phyloP scores from a whole-genome alignment of 257 asterid species.

The Orobanche coerulescens region DNA sequence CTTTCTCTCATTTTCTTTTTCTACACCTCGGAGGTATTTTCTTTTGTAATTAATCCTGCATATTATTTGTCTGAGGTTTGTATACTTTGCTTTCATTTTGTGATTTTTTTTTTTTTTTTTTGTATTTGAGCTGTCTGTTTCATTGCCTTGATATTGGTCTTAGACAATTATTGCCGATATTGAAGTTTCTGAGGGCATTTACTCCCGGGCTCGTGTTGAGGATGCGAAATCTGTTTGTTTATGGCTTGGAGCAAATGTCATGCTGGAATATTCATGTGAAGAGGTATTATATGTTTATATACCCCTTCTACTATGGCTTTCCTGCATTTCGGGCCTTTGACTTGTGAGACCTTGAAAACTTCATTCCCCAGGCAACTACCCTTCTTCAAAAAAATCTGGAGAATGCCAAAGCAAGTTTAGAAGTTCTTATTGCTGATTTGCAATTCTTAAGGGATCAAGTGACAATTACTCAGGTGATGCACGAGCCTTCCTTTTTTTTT shows the following conservation, averaged over 20 bases:
- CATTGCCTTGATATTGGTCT: constrained; percentile 15
- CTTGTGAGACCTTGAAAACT: constrained; percentile 14
- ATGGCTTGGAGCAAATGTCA: constrained; percentile 98
- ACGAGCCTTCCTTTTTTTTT: no score
- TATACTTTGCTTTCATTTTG: not conserved
- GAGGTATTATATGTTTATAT: constrained; percentile 42
- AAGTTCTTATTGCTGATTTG: constrained; percentile 80
- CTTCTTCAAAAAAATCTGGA: constrained; percentile 78
- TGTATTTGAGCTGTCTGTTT: constrained; percentile 8
- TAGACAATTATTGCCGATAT: constrained; percentile 81
- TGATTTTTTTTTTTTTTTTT: not conserved
- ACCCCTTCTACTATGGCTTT: constrained; percentile 13
- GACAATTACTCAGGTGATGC: constrained; percentile 73
- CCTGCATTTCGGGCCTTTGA: not conserved
- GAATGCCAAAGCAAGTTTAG: constrained; percentile 84
- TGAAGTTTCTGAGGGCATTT: constrained; percentile 95
- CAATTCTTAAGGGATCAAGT: constrained; percentile 89
- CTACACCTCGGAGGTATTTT: no score
- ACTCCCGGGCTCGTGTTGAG: constrained; percentile 72
- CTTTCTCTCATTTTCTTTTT: no score
- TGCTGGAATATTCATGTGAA: constrained; percentile 85
- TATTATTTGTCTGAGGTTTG: not conserved
- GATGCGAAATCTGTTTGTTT: constrained; percentile 81
- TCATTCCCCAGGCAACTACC: constrained; percentile 49
- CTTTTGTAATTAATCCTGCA: not conserved